Percentiles rank a stretch among this genome's conserved stretches.
Evolutionary conservation across 352 stramenopile species (phyloP).

Genomic region (Pythium oligandrum): DNA sequence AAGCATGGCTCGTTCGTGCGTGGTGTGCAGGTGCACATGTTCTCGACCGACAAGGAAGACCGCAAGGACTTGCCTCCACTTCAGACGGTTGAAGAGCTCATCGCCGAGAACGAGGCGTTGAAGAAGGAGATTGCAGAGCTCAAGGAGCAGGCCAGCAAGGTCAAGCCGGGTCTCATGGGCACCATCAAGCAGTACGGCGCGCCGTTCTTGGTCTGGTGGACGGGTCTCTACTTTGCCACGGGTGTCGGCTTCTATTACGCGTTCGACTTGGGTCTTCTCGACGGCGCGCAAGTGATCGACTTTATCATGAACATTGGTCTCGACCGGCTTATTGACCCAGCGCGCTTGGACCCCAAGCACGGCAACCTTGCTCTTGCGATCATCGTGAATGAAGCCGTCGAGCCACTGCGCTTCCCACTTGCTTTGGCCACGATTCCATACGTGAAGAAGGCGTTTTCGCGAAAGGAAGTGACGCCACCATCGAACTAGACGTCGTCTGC

Average conservation of each 20-base stretch:
- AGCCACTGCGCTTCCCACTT: slow-evolving; percentile 84
- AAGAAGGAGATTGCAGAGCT: slow-evolving; percentile 67
- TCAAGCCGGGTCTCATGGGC: slow-evolving; percentile 64
- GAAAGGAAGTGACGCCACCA: slow-evolving; percentile 14
- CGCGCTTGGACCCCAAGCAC: slow-evolving; percentile 75
- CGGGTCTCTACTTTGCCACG: slow-evolving; percentile 62
- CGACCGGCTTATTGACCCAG: slow-evolving; percentile 71
- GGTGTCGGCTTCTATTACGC: slow-evolving; percentile 73
- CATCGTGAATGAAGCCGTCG: slow-evolving; percentile 82
- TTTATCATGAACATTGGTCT: slow-evolving; percentile 78
- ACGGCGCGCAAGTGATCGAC: slow-evolving; percentile 76
- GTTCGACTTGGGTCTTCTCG: slow-evolving; percentile 65
- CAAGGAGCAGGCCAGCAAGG: slow-evolving; percentile 46
- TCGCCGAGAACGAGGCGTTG: slow-evolving; percentile 68
- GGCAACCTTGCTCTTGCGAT: slow-evolving; percentile 84
- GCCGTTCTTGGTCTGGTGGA: slow-evolving; percentile 84
- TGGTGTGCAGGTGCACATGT: too few relatives aligned
- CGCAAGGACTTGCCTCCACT: slow-evolving; percentile 28
- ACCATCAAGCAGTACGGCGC: slow-evolving; percentile 83
- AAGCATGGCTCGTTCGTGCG: slow-evolving; percentile 1
- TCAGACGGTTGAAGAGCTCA: slow-evolving; percentile 67
- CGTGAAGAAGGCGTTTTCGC: slow-evolving; percentile 65
- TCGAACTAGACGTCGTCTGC: slow-evolving; percentile 1
- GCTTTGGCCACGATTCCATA: slow-evolving; percentile 76
- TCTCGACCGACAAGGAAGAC: slow-evolving; percentile 11